These are phyloP conservation scores for Bullera alba DNA, from an alignment of 768 basidiomycete species.

Conservation along the genomic window DNA sequence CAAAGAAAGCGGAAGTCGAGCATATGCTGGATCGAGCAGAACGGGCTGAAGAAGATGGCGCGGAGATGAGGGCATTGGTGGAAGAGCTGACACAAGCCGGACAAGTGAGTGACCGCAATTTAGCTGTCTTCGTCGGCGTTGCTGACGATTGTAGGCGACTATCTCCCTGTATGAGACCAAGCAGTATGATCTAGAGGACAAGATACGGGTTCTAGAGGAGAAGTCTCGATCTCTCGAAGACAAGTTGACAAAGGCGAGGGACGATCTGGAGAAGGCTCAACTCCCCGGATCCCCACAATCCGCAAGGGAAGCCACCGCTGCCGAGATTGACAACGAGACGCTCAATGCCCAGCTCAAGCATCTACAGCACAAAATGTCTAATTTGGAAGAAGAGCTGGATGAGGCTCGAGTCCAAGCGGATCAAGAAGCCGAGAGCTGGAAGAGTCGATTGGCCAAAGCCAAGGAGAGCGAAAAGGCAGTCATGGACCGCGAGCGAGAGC, in stretches of 20 bases:
- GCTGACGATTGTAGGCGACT: slow-evolving; percentile 47
- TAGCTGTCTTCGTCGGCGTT: neutral
- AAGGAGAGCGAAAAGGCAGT: slow-evolving; percentile 57
- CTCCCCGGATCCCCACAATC: slow-evolving; percentile 7
- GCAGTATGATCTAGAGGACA: slow-evolving; percentile 66
- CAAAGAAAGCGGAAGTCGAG: slow-evolving; percentile 52
- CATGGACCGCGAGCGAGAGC: slow-evolving; percentile 56
- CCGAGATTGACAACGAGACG: slow-evolving; percentile 89
- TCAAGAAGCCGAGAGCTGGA: slow-evolving; percentile 51
- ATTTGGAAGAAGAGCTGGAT: slow-evolving; percentile 77
- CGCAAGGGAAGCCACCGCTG: slow-evolving; percentile 55
- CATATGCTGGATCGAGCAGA: slow-evolving; percentile 53
- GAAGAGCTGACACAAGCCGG: slow-evolving; percentile 82
- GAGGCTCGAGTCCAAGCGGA: slow-evolving; percentile 62
- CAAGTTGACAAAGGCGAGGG: slow-evolving; percentile 22
- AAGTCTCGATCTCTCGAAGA: slow-evolving; percentile 31
- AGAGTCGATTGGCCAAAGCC: slow-evolving; percentile 23
- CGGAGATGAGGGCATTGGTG: slow-evolving; percentile 64
- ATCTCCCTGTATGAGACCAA: slow-evolving; percentile 83
- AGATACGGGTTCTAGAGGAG: slow-evolving; percentile 34
- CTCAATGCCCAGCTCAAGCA: slow-evolving; percentile 84
- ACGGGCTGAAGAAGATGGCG: slow-evolving; percentile 50
- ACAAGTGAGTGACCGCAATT: slow-evolving; percentile 54
- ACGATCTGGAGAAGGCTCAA: slow-evolving; percentile 6
- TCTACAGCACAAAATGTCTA: slow-evolving; percentile 65